A percentile compares a stretch with the other conserved stretches of the same genome.
These are phyloP conservation scores for Alnus glutinosa DNA, from an alignment of 306 rosid species.

Conservation along the genomic window DNA sequence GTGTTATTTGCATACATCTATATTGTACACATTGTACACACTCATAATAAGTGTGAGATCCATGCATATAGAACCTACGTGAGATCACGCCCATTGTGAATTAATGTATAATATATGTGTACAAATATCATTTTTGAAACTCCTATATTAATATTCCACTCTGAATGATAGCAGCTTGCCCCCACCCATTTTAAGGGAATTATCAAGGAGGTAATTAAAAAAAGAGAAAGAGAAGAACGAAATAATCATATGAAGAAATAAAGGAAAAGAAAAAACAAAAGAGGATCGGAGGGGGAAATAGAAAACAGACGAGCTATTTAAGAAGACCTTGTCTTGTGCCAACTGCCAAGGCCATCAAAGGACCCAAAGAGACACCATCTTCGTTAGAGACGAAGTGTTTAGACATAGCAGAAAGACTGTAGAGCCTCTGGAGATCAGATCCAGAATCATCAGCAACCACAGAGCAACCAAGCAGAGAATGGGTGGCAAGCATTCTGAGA, in stretches of 20 bases:
- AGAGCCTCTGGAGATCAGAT: conserved; percentile 20
- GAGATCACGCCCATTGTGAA: too few species aligned
- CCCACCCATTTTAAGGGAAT: neutral
- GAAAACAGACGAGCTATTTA: conserved; percentile 34
- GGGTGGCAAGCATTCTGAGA: conserved; percentile 10
- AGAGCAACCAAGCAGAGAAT: conserved; percentile 42
- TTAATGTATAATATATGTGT: too few species aligned
- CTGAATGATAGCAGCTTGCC: too few species aligned
- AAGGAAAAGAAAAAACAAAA: neutral
- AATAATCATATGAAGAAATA: too few species aligned
- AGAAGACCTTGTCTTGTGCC: conserved; percentile 31
- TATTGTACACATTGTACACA: too few species aligned
- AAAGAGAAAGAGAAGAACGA: too few species aligned
- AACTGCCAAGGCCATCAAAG: conserved; percentile 13
- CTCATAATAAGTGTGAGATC: too few species aligned
- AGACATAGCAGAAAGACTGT: conserved; percentile 33
- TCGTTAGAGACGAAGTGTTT: conserved; percentile 10
- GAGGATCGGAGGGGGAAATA: neutral
- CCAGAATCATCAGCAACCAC: conserved; percentile 2
- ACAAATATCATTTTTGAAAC: too few species aligned
- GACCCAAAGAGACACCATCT: conserved; percentile 40
- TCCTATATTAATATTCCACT: too few species aligned
- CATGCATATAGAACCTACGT: too few species aligned
- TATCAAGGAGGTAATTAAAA: neutral
- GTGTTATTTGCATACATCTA: too few species aligned